These are phyloP conservation scores for Claviceps sp. DNA, from an alignment of 2,329 filamentous ascomycete genomes.

Conservation along the genomic window DNA sequence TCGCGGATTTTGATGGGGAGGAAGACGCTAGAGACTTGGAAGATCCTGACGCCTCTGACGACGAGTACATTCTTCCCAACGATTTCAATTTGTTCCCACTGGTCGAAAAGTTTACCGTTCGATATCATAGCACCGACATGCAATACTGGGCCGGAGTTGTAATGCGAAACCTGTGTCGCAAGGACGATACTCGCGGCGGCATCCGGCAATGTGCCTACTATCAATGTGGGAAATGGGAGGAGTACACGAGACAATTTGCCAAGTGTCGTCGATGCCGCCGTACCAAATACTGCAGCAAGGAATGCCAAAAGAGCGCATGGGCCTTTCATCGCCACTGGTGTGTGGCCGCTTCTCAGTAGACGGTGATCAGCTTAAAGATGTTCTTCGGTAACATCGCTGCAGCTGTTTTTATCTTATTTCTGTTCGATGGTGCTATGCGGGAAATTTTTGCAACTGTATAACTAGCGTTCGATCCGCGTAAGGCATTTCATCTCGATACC, in stretches of 20 bases:
- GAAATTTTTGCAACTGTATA: slow-evolving; percentile 23
- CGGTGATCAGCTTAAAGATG: slow-evolving; percentile 1
- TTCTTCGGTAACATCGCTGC: slow-evolving; percentile 7
- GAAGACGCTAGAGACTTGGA: slow-evolving; percentile 28
- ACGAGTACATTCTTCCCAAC: slow-evolving; percentile 83
- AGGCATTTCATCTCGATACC: slow-evolving; percentile 32
- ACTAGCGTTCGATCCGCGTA: slow-evolving; percentile 28
- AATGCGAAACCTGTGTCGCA: slow-evolving; percentile 96
- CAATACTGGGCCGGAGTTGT: slow-evolving; percentile 99
- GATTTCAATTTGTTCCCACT: slow-evolving; percentile 98
- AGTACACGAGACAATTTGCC: slow-evolving; percentile 90
- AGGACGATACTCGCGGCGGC: slow-evolving; percentile 86
- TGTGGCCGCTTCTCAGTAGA: slow-evolving; percentile 52
- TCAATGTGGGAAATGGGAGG: slow-evolving; percentile 96
- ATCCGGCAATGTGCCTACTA: slow-evolving; percentile 97
- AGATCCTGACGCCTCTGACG: slow-evolving; percentile 49
- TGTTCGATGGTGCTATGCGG: slow-evolving; percentile 14
- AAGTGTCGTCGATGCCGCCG: slow-evolving; percentile 92
- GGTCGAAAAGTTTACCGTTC: slow-evolving; percentile 95
- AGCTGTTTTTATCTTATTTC: slow-evolving; percentile 13
- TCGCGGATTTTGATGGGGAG: slow-evolving; percentile 65
- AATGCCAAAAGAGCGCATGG: slow-evolving; percentile 98
- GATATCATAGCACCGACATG: slow-evolving; percentile 93
- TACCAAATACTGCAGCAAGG: slow-evolving; percentile 99
- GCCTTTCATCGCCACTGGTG: slow-evolving; percentile 98